Conservation (phyloP, 371 early-diverging fungal species). For the Choanephora cucurbitarum region DNA sequence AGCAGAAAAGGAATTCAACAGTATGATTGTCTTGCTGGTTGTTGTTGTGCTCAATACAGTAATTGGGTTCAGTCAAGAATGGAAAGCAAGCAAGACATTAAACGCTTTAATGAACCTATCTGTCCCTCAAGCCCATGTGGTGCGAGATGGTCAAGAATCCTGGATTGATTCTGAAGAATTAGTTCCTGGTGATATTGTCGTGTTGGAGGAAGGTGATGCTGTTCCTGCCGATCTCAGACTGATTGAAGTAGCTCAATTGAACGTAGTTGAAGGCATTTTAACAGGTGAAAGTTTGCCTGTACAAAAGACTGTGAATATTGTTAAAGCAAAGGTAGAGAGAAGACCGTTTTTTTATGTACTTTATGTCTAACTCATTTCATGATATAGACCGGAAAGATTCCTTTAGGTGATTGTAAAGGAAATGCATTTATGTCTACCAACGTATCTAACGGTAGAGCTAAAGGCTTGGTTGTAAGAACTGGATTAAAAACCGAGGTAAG, state of each 20-base stretch:
- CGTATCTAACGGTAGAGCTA: slow-evolving; percentile 69
- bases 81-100: slow-evolving; percentile 87
- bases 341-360: neutral
- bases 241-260: slow-evolving; percentile 81
- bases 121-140: slow-evolving; percentile 80
- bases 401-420: slow-evolving; percentile 72
- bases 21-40: slow-evolving; percentile 75
- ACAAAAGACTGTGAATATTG: slow-evolving; percentile 56
- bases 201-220: slow-evolving; percentile 88
- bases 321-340: slow-evolving; percentile 48
- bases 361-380: neutral
- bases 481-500: slow-evolving; percentile 73
- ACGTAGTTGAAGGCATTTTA: slow-evolving; percentile 81
- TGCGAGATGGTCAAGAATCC: slow-evolving; percentile 79
- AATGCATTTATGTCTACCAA: slow-evolving; percentile 76
- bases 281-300: slow-evolving; percentile 88
- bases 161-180: slow-evolving; percentile 73
- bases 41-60: slow-evolving; percentile 85
- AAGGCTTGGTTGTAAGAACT: slow-evolving; percentile 76
- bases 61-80: slow-evolving; percentile 92
- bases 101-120: slow-evolving; percentile 85
- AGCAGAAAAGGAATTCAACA: slow-evolving; percentile 74
- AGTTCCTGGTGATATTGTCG: slow-evolving; percentile 90
- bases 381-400: slow-evolving; percentile 59
- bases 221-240: slow-evolving; percentile 91